Evolutionary conservation across 23 red algal genomes (phyloP), one percentile per base, ranked within the genome.

Genomic region (Chondrus crispus): DNA sequence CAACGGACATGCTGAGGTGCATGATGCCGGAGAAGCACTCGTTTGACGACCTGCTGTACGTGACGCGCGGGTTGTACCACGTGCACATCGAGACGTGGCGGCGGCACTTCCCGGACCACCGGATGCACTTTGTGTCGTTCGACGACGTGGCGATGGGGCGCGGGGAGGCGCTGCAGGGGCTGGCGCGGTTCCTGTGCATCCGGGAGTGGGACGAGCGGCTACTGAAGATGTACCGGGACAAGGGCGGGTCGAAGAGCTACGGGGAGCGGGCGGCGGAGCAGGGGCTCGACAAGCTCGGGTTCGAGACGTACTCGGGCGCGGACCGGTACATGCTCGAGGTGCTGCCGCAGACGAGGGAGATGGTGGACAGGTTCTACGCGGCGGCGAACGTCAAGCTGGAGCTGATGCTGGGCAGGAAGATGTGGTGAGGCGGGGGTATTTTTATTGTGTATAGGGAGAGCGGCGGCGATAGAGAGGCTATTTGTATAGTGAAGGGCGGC

Each of bases 41-140:
- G 7, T 77, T 77, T 20, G 52, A 57, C 22, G 52, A 57, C 22
- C 22, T 22, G 14, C 52, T 57, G 52, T 57, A 57, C 22, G 52
- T 57, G 16, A 16, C 22, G 14, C 37, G 71, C 8, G 71, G 71
- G 71, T 44, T 77, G 12, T 77, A 77, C 71, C 26, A 9, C 71
- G 10, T 77, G 71, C 71, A 77, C 26, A 77, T 77, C 9, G 10
- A 48, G 71, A 77, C 11, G 44, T 77, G 71, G 71, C 71, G 26
- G 9, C 38, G 44, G n/a, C 38, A 77, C 44, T 77, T 77, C 38
- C 71, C 71, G 26, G 37, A 26, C 9, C 71, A 77, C 43, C 71
- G 71, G 26, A 35, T 40, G 9, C 26, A 39, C 26, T 46, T 77
- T 48, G 44, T 77, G 9, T 38, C 26, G 9, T 77, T 77, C 38